Evolutionary conservation across 805 yeast genomes (phyloP), one percentile per base, ranked within the genome.

Genomic region (Kluyveromyces siamensis): DNA sequence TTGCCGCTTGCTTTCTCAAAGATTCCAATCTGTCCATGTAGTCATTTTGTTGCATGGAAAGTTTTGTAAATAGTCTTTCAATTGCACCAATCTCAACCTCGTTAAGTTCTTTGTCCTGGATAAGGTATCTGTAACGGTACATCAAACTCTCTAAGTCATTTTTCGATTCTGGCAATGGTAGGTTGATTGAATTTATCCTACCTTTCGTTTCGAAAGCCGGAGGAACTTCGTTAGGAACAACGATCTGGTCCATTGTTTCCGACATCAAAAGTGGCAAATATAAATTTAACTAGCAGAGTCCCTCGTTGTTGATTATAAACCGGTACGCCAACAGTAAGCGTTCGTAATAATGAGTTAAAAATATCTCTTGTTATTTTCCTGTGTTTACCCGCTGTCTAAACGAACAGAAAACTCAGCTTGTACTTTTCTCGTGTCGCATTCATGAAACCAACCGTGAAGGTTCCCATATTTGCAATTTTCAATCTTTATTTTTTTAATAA

Each of bases 71-170:
- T 1, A 69, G 62, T 18, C 65, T 66, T 51, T 75, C 74, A 27
- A 79, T 70, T 1, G 76, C 75, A 7, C 60, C 54, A 45, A 72
- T 71, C 49, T 78, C 83, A 2, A 55, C 45, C 37, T 52, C 53
- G 41, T 59, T 63, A 11, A 52, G 60, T 37, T 48, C 55, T 9
- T 61, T 54, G 39, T 56, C 54, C 42, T 61, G 58, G 8, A 52
- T 49, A n/a, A 63, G 55, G 1, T 65, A 62, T 41, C 63, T 56
- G 48, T 65, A 65, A 36, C 69, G 60, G 44, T 63, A 60, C 16
- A 65, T 42, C 36, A 65, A 48, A 48, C 61, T 66, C 21, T 65
- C 63, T 40, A 65, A 44, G 49, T 65, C 66, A 5, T 51, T 56
- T 16, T 45, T 48, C 3, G 65, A 48, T 8, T 49, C 52, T 6